phyloP scores from a whole-genome alignment of 441 rosid genomes.

The Raphanus hybrid region DNA sequence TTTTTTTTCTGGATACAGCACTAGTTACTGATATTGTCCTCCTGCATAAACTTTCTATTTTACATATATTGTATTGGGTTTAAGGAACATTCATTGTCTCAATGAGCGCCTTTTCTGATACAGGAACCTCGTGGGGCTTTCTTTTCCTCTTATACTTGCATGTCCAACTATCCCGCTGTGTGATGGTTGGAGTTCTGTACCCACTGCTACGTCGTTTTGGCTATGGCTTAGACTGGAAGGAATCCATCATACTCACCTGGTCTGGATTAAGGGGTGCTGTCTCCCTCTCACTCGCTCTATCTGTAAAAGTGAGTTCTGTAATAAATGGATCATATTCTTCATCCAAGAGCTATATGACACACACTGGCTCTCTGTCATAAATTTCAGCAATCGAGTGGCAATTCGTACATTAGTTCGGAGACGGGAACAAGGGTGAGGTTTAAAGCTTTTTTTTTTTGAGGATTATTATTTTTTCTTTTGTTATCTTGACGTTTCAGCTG shows the following conservation, averaged over 20 bases:
- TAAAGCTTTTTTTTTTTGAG: background rate
- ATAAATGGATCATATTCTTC: constrained; percentile 8
- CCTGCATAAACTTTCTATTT: background rate
- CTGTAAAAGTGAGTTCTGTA: constrained; percentile 75
- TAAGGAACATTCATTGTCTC: too few species aligned
- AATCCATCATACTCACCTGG: constrained; percentile 84
- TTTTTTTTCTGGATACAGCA: background rate
- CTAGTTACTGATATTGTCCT: background rate
- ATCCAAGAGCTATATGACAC: constrained; percentile 21
- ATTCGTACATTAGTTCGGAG: constrained; percentile 62
- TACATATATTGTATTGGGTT: too few species aligned
- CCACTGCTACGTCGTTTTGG: constrained; percentile 78
- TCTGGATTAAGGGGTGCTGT: constrained; percentile 96
- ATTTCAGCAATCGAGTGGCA: constrained; percentile 69
- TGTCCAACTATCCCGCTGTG: constrained; percentile 72
- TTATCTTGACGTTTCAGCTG: constrained; percentile 17
- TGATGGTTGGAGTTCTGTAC: constrained; percentile 70
- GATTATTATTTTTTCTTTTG: background rate
- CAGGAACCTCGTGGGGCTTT: constrained; percentile 74
- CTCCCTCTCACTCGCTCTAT: constrained; percentile 84
- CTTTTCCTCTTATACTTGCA: constrained; percentile 76
- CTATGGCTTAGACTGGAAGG: constrained; percentile 96
- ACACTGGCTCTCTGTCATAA: constrained; percentile 10
- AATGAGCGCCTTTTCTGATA: background rate
- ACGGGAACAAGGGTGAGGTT: constrained; percentile 83